A percentile compares a stretch with the other conserved stretches of the same genome.
These are phyloP conservation scores for Podospora pseudoanserina DNA, from an alignment of 495 filamentous ascomycete species.

Conservation along the genomic window DNA sequence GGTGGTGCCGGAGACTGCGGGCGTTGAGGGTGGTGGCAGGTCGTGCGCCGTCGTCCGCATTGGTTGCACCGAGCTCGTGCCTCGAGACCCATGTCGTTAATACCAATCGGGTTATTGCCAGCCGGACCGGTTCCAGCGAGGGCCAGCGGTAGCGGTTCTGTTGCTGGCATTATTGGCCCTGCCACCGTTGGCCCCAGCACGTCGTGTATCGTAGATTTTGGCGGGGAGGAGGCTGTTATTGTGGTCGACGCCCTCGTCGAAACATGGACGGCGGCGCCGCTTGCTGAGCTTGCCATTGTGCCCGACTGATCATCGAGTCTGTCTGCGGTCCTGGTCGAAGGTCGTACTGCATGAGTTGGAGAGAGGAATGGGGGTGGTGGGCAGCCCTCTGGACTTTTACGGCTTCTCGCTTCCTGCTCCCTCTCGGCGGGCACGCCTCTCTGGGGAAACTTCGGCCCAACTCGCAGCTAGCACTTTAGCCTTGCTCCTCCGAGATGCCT, in stretches of 20 bases:
- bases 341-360: slow-evolving; percentile 7
- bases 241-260: slow-evolving; percentile 23
- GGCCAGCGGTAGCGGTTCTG: slow-evolving; percentile 3
- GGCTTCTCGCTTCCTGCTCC: slow-evolving; percentile 2
- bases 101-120: slow-evolving; percentile 13
- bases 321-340: background rate
- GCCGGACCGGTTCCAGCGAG: background rate
- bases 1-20: slow-evolving; percentile 11
- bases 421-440: background rate
- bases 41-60: slow-evolving; percentile 32
- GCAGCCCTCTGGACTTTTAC: slow-evolving; percentile 1
- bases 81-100: slow-evolving; percentile 27
- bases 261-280: slow-evolving; percentile 24
- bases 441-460: slow-evolving; percentile 12
- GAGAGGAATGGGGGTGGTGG: slow-evolving; percentile 5
- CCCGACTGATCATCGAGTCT: slow-evolving; percentile 29
- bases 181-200: background rate
- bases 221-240: slow-evolving; percentile 4
- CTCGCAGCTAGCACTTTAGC: slow-evolving; percentile 6
- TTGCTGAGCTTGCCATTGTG: slow-evolving; percentile 28
- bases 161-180: background rate
- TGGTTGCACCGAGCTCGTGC: slow-evolving; percentile 31
- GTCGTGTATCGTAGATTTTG: background rate
- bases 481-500: slow-evolving; percentile 2
- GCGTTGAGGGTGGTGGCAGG: slow-evolving; percentile 26